Evolutionary conservation across 2,329 filamentous ascomycete genomes (phyloP).

Genomic region (Pestalotiopsis sp.): DNA sequence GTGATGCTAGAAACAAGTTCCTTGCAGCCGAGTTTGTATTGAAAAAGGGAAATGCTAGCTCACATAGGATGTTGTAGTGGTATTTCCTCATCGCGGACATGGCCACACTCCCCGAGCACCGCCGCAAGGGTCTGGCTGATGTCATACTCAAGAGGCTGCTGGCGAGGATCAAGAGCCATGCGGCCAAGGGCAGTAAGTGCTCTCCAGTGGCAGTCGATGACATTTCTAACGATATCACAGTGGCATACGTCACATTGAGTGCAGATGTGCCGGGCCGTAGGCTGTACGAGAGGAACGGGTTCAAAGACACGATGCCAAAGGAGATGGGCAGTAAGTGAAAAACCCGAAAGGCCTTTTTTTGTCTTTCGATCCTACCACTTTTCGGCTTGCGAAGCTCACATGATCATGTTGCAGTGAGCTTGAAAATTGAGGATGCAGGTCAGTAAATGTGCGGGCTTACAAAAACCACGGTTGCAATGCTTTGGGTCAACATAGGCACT

Average conservation of each 20-base stretch:
- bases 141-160: conserved; percentile 43
- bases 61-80: conserved; percentile 24
- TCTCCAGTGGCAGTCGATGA: too few species aligned
- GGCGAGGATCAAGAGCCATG: conserved; percentile 37
- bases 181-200: conserved; percentile 29
- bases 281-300: conserved; percentile 47
- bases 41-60: too few species aligned
- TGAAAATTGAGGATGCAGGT: neutral
- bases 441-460: neutral
- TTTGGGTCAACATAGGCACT: too few species aligned
- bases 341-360: neutral
- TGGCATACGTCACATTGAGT: conserved; percentile 43
- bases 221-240: neutral
- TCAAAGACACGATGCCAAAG: conserved; percentile 37
- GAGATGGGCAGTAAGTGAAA: conserved; percentile 31
- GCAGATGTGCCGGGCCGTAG: conserved; percentile 44
- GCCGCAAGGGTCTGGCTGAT: conserved; percentile 46
- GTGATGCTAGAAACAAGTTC: too few species aligned
- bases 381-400: neutral
- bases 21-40: too few species aligned
- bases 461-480: too few species aligned
- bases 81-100: conserved; percentile 53
- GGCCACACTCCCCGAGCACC: conserved; percentile 48
- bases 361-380: neutral
- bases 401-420: neutral